Base-by-base conservation (phyloP, 306 rosid species). In the Sophora flavescens region DNA sequence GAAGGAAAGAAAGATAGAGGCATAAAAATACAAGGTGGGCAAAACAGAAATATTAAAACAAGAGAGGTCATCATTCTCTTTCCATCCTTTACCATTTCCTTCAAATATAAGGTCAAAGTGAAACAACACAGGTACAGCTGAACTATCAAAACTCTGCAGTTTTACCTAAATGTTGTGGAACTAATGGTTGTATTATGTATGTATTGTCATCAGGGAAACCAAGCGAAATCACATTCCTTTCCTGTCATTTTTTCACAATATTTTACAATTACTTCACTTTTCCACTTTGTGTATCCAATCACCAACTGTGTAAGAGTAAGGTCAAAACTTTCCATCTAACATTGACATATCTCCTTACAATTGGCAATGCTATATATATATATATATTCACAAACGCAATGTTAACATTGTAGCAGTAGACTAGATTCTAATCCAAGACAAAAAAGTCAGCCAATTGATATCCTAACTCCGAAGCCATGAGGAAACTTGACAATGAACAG, bases 31-130 rank as follows among this genome's bases (percentile, higher is more conserved):
- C 60, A 28, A 13, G 5, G 56, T 48, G 18, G 53, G 48, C 48
- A 54, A 44, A 66, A 32, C 32, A 66, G 56, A 70, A 11, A 54
- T 30, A 44, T 16, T 9, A 35, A 51, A 70, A 44, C 60, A 63
- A 41, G n/a, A 48, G 12, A 70, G 15, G 51, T 32, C 52, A 54
- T 17, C 73, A 39, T 9, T 70, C 35, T 63, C 47, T 36, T 36
- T 73, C 36, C 53, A 64, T 38, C 18, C 71, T 26, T 65, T 16
- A 51, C 44, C 32, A 71, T 47, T 45, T 2, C 70, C 22, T 56
- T 68, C 44, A 45, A 39, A 47, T 14, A 68, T 52, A 68, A 62
- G 58, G 68, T 61, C 83, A 74, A 79, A 74, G 16, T 33, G 60
- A 68, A 53, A 71, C 28, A 28, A 76, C 42, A 48, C 44, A 45